A percentile compares a stretch with the other conserved stretches of the same genome.
Evolutionary conservation across 495 filamentous ascomycete species (phyloP).

Genomic region (Ascobolus immersus): DNA sequence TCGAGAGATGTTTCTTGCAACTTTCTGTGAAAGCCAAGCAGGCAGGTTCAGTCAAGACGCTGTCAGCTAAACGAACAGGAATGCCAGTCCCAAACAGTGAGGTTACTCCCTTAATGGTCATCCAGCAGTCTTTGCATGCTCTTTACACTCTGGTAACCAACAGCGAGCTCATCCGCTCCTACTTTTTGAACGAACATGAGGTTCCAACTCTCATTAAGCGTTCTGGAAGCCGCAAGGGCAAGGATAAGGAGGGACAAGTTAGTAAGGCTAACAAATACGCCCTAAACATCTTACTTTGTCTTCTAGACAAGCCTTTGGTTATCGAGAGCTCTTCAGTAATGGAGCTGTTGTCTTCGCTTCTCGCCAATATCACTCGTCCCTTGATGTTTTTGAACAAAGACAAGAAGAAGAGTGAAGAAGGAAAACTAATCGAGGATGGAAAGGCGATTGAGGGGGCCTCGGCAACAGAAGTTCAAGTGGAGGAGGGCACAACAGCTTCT

Average conservation of each 20-base stretch:
- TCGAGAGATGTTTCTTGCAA: constrained; percentile 84
- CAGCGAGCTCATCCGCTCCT: constrained; percentile 62
- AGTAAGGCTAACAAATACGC: constrained; percentile 65
- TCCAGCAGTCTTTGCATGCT: constrained; percentile 75
- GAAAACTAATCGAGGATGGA: constrained; percentile 29
- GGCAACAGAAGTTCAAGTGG: constrained; percentile 4
- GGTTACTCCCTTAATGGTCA: constrained; percentile 75
- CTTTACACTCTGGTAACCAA: constrained; percentile 56
- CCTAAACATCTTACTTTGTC: constrained; percentile 63
- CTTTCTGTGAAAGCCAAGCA: constrained; percentile 78
- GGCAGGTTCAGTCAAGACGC: constrained; percentile 26
- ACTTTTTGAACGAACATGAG: constrained; percentile 93
- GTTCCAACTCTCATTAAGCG: constrained; percentile 43
- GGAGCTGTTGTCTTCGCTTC: constrained; percentile 66
- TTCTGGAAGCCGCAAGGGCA: constrained; percentile 55
- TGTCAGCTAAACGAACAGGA: constrained; percentile 18
- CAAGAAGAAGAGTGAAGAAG: constrained; percentile 43
- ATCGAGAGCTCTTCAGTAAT: constrained; percentile 90
- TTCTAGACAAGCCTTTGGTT: constrained; percentile 73
- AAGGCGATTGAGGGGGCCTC: constrained; percentile 7
- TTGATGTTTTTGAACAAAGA: constrained; percentile 59
- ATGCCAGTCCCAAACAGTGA: constrained; percentile 37
- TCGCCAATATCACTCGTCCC: constrained; percentile 71
- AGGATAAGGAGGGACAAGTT: constrained; percentile 45
- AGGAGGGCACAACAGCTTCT: constrained; percentile 12